Evolutionary conservation across 805 yeast genomes (phyloP).

Genomic region (Ogataea nonfermentans): DNA sequence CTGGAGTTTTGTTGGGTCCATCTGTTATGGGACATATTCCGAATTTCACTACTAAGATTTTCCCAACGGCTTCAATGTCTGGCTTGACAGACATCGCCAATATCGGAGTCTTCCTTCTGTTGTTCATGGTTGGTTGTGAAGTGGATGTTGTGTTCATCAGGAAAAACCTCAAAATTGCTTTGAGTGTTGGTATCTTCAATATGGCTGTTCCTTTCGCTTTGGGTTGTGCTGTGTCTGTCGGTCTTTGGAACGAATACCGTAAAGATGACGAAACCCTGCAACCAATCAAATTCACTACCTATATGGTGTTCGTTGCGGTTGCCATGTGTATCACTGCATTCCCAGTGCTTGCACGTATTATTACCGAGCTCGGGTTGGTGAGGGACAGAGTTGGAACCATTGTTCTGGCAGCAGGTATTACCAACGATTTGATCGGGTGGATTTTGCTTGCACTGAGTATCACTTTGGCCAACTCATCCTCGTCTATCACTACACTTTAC

Average conservation of each 20-base stretch:
- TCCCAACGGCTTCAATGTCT: constrained; percentile 61
- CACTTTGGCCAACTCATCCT: constrained; percentile 70
- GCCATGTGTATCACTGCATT: constrained; percentile 85
- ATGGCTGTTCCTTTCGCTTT: constrained; percentile 79
- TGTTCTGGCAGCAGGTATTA: constrained; percentile 79
- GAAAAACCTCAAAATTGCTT: constrained; percentile 58
- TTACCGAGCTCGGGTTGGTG: constrained; percentile 68
- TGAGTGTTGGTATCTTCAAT: constrained; percentile 65
- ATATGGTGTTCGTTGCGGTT: constrained; percentile 76
- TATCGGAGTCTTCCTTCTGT: constrained; percentile 68
- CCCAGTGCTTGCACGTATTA: constrained; percentile 77
- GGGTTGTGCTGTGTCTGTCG: constrained; percentile 70
- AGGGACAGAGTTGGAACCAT: constrained; percentile 69
- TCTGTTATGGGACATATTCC: constrained; percentile 73
- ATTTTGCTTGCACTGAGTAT: constrained; percentile 71
- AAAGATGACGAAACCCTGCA: constrained; percentile 34
- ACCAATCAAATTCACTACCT: constrained; percentile 62
- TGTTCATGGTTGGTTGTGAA: constrained; percentile 77
- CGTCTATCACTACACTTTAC: constrained; percentile 67
- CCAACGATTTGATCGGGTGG: constrained; percentile 82
- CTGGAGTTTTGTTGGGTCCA: constrained; percentile 76
- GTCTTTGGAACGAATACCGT: constrained; percentile 58
- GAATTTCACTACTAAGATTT: constrained; percentile 59
- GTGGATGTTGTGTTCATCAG: constrained; percentile 67
- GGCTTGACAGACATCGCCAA: constrained; percentile 68